phyloP scores from a whole-genome alignment of 106 monocot genomes.

The Allium cepa region DNA sequence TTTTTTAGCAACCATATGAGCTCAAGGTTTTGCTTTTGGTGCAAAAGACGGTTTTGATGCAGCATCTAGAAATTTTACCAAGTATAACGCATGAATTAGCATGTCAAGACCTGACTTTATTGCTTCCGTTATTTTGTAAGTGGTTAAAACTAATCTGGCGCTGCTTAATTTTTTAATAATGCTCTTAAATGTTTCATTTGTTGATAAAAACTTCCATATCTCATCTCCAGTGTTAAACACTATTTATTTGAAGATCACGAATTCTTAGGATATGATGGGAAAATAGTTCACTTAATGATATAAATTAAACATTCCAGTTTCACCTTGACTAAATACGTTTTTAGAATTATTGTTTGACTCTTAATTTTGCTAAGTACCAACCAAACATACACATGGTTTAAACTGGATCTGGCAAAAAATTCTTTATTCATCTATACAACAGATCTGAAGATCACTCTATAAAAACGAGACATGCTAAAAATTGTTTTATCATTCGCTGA shows the following conservation, averaged over 20 bases:
- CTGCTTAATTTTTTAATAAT: not conserved
- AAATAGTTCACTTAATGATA: too few species aligned
- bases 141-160: not conserved
- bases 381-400: too few species aligned
- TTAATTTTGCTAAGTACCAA: too few species aligned
- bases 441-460: too few species aligned
- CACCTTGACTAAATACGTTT: too few species aligned
- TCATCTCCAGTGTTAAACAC: not conserved
- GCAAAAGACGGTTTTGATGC: conserved; percentile 87
- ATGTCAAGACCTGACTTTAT: conserved; percentile 64
- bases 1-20: conserved; percentile 63
- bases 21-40: conserved; percentile 73
- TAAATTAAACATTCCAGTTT: too few species aligned
- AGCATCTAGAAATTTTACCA: conserved; percentile 54
- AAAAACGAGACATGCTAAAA: too few species aligned
- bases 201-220: too few species aligned
- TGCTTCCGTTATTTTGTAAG: conserved; percentile 73
- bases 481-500: too few species aligned
- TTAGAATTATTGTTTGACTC: too few species aligned
- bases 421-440: too few species aligned
- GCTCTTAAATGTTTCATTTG: not conserved
- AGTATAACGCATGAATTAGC: conserved; percentile 70
- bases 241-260: not conserved
- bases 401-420: too few species aligned
- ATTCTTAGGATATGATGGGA: not conserved